Base-by-base conservation (phyloP, 2,329 filamentous ascomycete species). In the Pleurostoma richardsiae region DNA sequence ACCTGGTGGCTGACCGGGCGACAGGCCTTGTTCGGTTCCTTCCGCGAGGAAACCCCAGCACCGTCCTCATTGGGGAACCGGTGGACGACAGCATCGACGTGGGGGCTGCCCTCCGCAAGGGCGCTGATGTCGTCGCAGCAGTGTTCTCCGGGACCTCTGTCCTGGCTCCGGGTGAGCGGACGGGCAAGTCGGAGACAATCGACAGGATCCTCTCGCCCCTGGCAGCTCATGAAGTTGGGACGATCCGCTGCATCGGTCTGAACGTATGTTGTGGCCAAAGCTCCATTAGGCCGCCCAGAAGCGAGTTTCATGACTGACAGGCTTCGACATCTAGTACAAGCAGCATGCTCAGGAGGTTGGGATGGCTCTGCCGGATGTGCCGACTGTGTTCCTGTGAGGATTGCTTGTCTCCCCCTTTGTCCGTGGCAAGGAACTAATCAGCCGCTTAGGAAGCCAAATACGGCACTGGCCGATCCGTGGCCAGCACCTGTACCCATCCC, bases 111-210 rank as follows among this genome's bases (percentile, higher is more conserved):
- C 60, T 82, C 29, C 72, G 73, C 51, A 71, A 77, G 41, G 77
- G 77, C 33, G 65, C 78, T 50, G 74, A 82, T 39, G 79, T 85
- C 33, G 56, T 69, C 29, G 79, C 80, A 40, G 68, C 69, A 38
- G 68, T 81, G 5, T 83, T 79, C 64, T 78, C 73, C 28, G 81
- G 82, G n/a, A 67, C 65, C 2, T 85, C 82, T 3, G 76, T 82
- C 2, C 62, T 85, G 41, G 66, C 63, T 27, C 73, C 79, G 1
- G 82, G 81, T 3, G 60, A 66, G 27, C 66, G 67, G 10, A 82
- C 79, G 2, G 73, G 66, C 30, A 65, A 67, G 50, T 62, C 64
- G 3, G 72, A 72, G 57, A 60, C 63, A 33, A 69, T 79, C 51
- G 67, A 66, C 46, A 63, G 68, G 4, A 57, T 83, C 10, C 65